Evolutionary conservation across 73 alveolate species (phyloP).

Genomic region (Paramecium tetraurelia): DNA sequence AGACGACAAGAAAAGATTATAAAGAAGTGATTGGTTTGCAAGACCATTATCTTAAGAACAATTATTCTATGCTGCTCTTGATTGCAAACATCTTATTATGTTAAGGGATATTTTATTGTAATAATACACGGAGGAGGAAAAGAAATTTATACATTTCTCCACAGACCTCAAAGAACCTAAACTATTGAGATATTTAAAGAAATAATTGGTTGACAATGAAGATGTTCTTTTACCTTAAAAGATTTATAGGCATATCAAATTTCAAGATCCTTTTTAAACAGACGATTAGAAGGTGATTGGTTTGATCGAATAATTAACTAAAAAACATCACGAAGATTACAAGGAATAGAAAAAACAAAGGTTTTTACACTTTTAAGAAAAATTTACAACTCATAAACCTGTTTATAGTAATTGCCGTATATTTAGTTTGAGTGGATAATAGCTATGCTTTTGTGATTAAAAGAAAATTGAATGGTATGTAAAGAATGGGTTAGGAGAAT

Average conservation of each 20-base stretch:
- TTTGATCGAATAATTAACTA: background rate
- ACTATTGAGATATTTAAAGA: background rate
- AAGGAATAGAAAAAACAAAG: constrained; percentile 16
- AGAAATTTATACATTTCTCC: background rate
- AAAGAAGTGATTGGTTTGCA: constrained; percentile 50
- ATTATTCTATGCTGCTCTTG: constrained; percentile 49
- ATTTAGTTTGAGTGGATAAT: background rate
- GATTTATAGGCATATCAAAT: constrained; percentile 1
- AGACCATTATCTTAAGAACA: constrained; percentile 44
- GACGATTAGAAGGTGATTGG: background rate
- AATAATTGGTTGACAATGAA: background rate
- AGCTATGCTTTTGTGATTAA: constrained; percentile 53
- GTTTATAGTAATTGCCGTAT: constrained; percentile 48
- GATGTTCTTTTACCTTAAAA: background rate
- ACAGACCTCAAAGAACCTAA: background rate
- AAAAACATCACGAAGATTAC: background rate
- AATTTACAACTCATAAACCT: constrained; percentile 33
- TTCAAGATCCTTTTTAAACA: background rate
- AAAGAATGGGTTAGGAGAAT: constrained; percentile 20
- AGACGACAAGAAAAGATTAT: constrained; percentile 7
- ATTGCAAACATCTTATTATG: background rate
- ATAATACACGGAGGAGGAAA: background rate
- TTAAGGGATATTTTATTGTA: background rate
- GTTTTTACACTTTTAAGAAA: constrained; percentile 12
- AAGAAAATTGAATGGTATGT: constrained; percentile 54